phyloP scores from a whole-genome alignment of 805 yeast species.

The Schwanniomyces yamadae region DNA sequence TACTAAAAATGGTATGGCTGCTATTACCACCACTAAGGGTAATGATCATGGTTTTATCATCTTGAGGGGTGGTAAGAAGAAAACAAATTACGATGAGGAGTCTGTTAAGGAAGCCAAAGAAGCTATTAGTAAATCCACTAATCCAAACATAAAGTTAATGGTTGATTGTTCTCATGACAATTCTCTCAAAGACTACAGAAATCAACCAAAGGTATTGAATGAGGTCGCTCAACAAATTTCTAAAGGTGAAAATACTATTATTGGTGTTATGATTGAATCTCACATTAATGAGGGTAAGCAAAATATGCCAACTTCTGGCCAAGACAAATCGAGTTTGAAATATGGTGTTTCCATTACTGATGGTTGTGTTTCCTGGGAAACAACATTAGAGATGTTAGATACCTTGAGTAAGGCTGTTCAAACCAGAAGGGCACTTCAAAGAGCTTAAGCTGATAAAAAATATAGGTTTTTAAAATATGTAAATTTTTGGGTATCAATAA shows the following conservation, averaged over 20 bases:
- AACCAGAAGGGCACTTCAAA: conserved; percentile 59
- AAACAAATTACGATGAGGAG: conserved; percentile 86
- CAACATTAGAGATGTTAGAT: conserved; percentile 77
- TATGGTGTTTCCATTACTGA: conserved; percentile 98
- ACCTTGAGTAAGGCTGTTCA: conserved; percentile 81
- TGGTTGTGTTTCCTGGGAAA: conserved; percentile 92
- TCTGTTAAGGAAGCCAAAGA: conserved; percentile 75
- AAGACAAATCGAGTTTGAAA: conserved; percentile 59
- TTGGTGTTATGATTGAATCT: conserved; percentile 96
- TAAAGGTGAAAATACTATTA: conserved; percentile 73
- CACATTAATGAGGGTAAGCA: conserved; percentile 91
- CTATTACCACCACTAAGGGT: conserved; percentile 94
- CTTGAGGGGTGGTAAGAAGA: conserved; percentile 92
- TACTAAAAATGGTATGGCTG: conserved; percentile 95
- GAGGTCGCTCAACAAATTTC: conserved; percentile 80
- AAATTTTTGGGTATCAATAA: background rate
- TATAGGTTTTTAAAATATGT: conserved; percentile 1
- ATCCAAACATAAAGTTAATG: conserved; percentile 67
- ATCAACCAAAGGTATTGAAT: conserved; percentile 90
- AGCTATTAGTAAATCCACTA: conserved; percentile 48
- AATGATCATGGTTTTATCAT: conserved; percentile 92
- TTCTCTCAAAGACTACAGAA: conserved; percentile 88
- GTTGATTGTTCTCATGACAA: conserved; percentile 98
- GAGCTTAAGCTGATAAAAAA: conserved; percentile 5
- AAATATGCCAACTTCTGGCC: conserved; percentile 58